Conservation (phyloP, 306 rosid genomes). For the Dicorynia guianensis region DNA sequence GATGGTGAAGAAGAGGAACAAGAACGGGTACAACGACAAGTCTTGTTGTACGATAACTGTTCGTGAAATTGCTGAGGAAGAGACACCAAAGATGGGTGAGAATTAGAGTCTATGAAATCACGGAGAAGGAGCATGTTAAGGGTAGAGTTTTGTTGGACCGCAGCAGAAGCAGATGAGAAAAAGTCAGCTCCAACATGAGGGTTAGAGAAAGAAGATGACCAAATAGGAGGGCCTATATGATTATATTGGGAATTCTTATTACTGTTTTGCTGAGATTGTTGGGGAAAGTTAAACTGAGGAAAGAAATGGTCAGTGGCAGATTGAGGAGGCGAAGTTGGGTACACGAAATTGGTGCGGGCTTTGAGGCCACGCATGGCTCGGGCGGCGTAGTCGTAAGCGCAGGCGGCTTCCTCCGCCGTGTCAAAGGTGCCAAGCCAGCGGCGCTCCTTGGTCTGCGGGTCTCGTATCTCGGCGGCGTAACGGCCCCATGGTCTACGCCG, state of each 20-base stretch:
- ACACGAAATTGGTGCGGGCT: slow-evolving; percentile 85
- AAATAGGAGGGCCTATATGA: slow-evolving; percentile 29
- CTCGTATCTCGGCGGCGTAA: slow-evolving; percentile 95
- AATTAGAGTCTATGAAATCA: slow-evolving; percentile 49
- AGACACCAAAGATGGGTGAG: slow-evolving; percentile 35
- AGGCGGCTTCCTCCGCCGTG: slow-evolving; percentile 98
- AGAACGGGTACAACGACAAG: background rate
- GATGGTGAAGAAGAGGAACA: background rate
- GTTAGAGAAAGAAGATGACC: slow-evolving; percentile 36
- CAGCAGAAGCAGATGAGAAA: background rate
- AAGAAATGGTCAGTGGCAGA: slow-evolving; percentile 38
- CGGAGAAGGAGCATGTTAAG: slow-evolving; percentile 65
- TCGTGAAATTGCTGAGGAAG: slow-evolving; percentile 34
- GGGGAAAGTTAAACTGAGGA: slow-evolving; percentile 48
- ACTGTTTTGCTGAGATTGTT: slow-evolving; percentile 34
- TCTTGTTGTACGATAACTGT: slow-evolving; percentile 31
- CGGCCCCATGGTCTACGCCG: slow-evolving; percentile 98
- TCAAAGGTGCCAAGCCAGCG: slow-evolving; percentile 98
- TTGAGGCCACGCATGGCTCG: slow-evolving; percentile 91
- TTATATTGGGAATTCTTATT: slow-evolving; percentile 18
- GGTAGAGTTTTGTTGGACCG: slow-evolving; percentile 35
- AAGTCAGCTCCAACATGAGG: slow-evolving; percentile 22
- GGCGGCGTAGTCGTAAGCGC: slow-evolving; percentile 95
- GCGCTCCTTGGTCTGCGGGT: slow-evolving; percentile 87
- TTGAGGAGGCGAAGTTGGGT: slow-evolving; percentile 57